Percentiles rank a stretch among this genome's conserved stretches.
Conservation (phyloP, 2,329 filamentous ascomycete genomes). For the Fusarium sp. region DNA sequence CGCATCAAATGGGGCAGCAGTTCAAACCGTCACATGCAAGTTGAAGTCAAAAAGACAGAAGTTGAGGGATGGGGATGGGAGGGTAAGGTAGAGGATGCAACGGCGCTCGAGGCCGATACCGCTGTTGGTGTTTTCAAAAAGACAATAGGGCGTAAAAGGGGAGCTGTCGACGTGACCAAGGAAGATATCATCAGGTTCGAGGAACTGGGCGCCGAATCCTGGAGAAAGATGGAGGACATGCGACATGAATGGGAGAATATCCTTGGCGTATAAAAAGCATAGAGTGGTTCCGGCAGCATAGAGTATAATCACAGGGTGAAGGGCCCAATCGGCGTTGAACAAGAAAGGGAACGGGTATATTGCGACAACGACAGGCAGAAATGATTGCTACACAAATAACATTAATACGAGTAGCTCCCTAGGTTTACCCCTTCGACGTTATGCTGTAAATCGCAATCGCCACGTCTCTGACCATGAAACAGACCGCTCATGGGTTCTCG, state of each 20-base stretch:
- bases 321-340: constrained; percentile 8
- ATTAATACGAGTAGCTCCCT: constrained; percentile 19
- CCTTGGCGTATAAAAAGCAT: constrained; percentile 35
- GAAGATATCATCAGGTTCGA: constrained; percentile 73
- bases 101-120: constrained; percentile 57
- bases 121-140: constrained; percentile 62
- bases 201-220: constrained; percentile 69
- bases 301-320: neutral
- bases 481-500: constrained; percentile 28
- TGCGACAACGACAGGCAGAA: constrained; percentile 38
- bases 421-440: neutral
- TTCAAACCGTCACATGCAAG: constrained; percentile 68
- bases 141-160: constrained; percentile 69
- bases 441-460: neutral
- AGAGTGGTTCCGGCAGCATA: neutral
- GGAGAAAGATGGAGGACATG: constrained; percentile 79
- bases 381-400: constrained; percentile 13
- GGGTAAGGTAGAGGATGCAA: constrained; percentile 64
- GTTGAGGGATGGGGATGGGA: constrained; percentile 87
- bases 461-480: neutral
- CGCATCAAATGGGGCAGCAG: constrained; percentile 86
- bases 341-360: constrained; percentile 42
- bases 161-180: constrained; percentile 68
- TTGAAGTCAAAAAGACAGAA: constrained; percentile 79
- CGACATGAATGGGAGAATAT: constrained; percentile 73